Evolutionary conservation across 306 rosid genomes (phyloP).

Genomic region (Adenanthera pavonina): DNA sequence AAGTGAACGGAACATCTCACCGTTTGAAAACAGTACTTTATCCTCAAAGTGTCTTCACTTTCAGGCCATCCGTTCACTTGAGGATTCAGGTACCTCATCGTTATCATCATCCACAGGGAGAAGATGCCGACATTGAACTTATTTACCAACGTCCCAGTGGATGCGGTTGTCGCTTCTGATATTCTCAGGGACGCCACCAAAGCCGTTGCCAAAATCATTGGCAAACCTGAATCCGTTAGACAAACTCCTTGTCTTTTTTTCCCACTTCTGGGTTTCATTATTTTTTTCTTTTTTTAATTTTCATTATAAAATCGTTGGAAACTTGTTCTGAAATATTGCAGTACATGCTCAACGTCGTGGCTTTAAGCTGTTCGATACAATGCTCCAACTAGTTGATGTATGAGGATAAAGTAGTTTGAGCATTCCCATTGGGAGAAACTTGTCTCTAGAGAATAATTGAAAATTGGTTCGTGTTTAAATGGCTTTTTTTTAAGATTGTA

Average conservation of each 20-base stretch:
- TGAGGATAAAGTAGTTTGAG: background rate
- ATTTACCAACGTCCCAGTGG: slow-evolving; percentile 88
- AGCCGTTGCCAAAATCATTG: slow-evolving; percentile 84
- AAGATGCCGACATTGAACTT: slow-evolving; percentile 86
- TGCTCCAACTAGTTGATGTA: background rate
- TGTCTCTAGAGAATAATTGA: background rate
- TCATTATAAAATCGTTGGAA: background rate
- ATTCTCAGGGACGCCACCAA: slow-evolving; percentile 95
- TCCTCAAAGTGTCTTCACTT: background rate
- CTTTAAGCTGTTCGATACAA: slow-evolving; percentile 14
- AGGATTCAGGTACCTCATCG: background rate
- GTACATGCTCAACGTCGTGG: background rate
- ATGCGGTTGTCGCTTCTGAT: slow-evolving; percentile 79
- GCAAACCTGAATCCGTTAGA: slow-evolving; percentile 92
- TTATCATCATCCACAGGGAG: background rate
- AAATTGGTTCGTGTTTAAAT: background rate
- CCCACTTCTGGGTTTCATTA: too few species aligned
- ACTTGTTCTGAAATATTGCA: too few species aligned
- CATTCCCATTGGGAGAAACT: background rate
- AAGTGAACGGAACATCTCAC: too few species aligned
- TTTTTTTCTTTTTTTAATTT: background rate
- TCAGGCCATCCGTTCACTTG: background rate
- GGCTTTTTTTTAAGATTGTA: background rate
- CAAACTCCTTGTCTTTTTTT: background rate
- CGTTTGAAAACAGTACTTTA: background rate